Evolutionary conservation across 2,329 filamentous ascomycete genomes (phyloP).

Genomic region (Paecilomyces formosus): DNA sequence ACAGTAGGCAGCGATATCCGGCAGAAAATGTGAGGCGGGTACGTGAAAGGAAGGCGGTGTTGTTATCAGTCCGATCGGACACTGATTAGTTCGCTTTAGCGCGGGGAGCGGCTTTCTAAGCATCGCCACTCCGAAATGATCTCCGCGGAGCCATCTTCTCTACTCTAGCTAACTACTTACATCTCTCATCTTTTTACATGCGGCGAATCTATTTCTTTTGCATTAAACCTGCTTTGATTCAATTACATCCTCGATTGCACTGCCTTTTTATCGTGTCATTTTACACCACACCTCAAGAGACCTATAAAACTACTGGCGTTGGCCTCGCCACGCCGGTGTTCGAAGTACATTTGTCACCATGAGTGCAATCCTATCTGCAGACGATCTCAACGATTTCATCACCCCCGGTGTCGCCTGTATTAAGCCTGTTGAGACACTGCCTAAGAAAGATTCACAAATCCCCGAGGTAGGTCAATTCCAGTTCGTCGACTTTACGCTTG

Average conservation of each 20-base stretch:
- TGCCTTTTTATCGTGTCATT: not conserved
- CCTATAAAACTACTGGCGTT: not conserved
- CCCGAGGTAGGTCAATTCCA: conserved; percentile 30
- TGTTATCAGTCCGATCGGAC: conserved; percentile 3
- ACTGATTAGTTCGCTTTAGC: not conserved
- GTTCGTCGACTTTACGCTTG: not conserved
- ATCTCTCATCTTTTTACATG: not conserved
- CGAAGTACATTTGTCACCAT: conserved; percentile 45
- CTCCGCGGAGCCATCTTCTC: not conserved
- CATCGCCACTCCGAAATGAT: not conserved
- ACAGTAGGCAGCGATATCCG: not conserved
- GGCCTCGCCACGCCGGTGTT: not conserved
- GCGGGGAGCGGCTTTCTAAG: not conserved
- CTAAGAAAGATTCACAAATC: conserved; percentile 49
- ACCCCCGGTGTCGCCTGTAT: conserved; percentile 96
- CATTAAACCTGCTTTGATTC: too few relatives aligned
- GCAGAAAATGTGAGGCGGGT: not conserved
- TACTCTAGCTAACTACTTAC: not conserved
- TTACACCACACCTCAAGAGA: not conserved
- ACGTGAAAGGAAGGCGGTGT: conserved; percentile 1
- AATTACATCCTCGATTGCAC: not conserved
- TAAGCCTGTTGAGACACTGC: conserved; percentile 91
- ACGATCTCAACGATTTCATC: conserved; percentile 99
- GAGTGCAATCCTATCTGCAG: conserved; percentile 94
- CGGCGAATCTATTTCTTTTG: not conserved